A percentile compares a stretch with the other conserved stretches of the same genome.
Conservation (phyloP, 345 rosid genomes). For the Anacardium occidentale region DNA sequence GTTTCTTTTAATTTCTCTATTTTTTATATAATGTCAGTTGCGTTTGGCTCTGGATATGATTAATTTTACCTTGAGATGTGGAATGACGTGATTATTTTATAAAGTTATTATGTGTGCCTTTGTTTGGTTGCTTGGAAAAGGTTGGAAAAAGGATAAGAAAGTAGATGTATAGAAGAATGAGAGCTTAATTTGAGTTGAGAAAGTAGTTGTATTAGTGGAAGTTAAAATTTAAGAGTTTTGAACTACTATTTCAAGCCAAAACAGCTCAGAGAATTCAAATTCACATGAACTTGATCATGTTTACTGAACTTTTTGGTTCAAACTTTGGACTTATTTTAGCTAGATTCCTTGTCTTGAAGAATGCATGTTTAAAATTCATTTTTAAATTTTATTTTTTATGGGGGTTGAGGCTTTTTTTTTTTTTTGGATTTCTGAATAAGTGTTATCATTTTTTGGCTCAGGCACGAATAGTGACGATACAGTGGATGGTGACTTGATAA, state of each 20-base stretch:
- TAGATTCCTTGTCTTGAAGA: not conserved
- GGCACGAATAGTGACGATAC: slow-evolving; percentile 32
- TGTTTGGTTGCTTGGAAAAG: slow-evolving; percentile 19
- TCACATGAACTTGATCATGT: not conserved
- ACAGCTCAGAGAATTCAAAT: not conserved
- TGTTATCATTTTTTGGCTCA: slow-evolving; percentile 26
- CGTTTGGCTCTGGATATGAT: not conserved
- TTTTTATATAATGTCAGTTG: not conserved
- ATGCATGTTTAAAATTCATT: not conserved
- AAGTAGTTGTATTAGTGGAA: not conserved
- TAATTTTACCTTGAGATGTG: not conserved
- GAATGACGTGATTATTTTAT: not conserved
- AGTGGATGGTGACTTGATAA: slow-evolving; percentile 40
- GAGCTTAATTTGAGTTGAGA: slow-evolving; percentile 1
- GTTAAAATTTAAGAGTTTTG: not conserved
- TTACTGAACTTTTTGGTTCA: not conserved
- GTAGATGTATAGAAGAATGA: not conserved
- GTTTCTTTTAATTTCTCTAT: slow-evolving; percentile 6
- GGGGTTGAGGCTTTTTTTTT: not conserved
- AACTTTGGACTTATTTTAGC: not conserved
- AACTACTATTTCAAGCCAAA: not conserved
- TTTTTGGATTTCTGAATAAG: not conserved
- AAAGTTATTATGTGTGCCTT: not conserved
- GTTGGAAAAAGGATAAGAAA: not conserved
- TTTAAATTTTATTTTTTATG: not conserved